Evolutionary conservation across 2,329 filamentous ascomycete species (phyloP).

Genomic region (Talaromyces sp.): DNA sequence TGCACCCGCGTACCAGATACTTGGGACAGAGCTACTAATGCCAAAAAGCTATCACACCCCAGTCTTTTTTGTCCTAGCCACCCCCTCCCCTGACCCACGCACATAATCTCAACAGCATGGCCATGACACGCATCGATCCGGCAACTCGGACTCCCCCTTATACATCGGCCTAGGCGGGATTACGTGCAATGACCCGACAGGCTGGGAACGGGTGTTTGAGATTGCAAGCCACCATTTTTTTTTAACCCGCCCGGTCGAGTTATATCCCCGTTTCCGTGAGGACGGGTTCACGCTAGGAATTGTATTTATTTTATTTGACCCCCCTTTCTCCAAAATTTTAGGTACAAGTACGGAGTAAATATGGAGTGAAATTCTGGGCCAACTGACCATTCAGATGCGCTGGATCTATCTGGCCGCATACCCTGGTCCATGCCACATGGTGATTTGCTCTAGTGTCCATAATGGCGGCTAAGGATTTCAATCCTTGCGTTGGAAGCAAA

Average conservation of each 20-base stretch:
- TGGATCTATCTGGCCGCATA: conserved; percentile 26
- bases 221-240: conserved; percentile 15
- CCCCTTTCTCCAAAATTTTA: not conserved
- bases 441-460: conserved; percentile 17
- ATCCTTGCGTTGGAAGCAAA: conserved; percentile 2
- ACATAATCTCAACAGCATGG: conserved; percentile 8
- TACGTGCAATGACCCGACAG: conserved; percentile 9
- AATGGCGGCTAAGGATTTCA: conserved; percentile 15
- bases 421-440: not conserved
- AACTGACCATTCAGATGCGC: conserved; percentile 17
- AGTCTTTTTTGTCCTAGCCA: not conserved
- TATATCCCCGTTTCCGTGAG: not conserved
- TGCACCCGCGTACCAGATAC: conserved; percentile 19
- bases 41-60: conserved; percentile 1
- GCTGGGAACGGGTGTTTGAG: conserved; percentile 21
- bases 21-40: conserved; percentile 8
- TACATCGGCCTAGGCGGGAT: not conserved
- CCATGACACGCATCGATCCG: conserved; percentile 26
- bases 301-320: not conserved
- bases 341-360: not conserved
- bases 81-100: conserved; percentile 8
- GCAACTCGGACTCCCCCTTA: conserved; percentile 1
- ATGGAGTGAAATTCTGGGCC: not conserved
- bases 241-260: not conserved
- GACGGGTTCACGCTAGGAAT: not conserved